A percentile compares a stretch with the other conserved stretches of the same genome.
Conservation (phyloP, 2,329 filamentous ascomycete genomes). For the Graphiopsis chlorocephala region DNA sequence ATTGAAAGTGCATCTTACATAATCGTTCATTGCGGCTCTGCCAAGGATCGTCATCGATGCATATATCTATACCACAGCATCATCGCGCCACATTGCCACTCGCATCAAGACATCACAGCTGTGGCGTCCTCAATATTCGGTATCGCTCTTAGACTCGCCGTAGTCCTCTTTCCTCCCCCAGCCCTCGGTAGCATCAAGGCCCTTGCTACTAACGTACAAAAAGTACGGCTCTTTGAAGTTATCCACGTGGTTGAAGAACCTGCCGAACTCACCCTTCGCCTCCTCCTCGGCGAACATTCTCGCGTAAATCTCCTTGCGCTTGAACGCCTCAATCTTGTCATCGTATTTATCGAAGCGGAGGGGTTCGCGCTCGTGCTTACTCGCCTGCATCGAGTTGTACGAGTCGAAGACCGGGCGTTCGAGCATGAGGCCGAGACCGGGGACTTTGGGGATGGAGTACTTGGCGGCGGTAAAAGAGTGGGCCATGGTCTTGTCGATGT, state of each 20-base stretch:
- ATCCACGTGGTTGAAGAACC: conserved; percentile 52
- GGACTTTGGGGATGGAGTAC: conserved; percentile 90
- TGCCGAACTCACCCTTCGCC: conserved; percentile 65
- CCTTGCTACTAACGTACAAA: conserved; percentile 50
- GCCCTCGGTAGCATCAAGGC: conserved; percentile 43
- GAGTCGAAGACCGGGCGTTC: conserved; percentile 88
- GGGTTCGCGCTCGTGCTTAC: conserved; percentile 61
- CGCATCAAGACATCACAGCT: neutral
- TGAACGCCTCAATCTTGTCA: conserved; percentile 80
- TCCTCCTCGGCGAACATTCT: conserved; percentile 89
- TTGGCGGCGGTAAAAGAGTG: conserved; percentile 70
- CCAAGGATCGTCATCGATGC: neutral
- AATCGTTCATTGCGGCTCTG: neutral
- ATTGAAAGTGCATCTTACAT: neutral
- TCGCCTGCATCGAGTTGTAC: conserved; percentile 74
- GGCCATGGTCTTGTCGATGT: conserved; percentile 62
- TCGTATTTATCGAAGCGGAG: conserved; percentile 80
- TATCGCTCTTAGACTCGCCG: conserved; percentile 14
- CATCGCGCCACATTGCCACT: neutral
- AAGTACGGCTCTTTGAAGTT: conserved; percentile 50
- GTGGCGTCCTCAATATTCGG: neutral
- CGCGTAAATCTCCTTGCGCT: conserved; percentile 86
- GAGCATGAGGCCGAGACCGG: conserved; percentile 79
- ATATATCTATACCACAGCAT: neutral
- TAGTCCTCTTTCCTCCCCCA: conserved; percentile 22